Conservation (phyloP, 495 filamentous ascomycete genomes). For the Podospora tetraspora region DNA sequence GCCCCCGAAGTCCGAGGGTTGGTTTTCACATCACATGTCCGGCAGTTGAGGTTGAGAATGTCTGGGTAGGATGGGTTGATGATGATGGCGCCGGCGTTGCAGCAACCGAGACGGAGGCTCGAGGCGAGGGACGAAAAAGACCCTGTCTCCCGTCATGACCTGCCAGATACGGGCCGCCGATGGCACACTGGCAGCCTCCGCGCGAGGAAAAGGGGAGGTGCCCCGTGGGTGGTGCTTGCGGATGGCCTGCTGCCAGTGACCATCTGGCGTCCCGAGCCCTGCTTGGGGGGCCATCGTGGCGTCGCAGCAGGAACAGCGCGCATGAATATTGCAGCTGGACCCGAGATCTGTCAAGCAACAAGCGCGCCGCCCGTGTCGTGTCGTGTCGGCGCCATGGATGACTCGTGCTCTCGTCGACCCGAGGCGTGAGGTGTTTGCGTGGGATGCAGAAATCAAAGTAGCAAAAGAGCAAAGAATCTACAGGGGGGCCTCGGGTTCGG, state of each 20-base stretch:
- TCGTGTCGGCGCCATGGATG: no score
- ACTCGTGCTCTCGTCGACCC: neutral
- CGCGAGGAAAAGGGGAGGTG: constrained; percentile 1
- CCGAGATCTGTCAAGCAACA: neutral
- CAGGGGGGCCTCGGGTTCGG: neutral
- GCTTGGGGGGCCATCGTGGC: neutral
- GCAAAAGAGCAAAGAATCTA: neutral
- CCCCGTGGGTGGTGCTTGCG: neutral
- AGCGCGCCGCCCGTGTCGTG: no score
- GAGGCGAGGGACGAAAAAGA: neutral
- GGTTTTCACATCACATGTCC: neutral
- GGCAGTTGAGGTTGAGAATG: neutral
- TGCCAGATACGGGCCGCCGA: constrained; percentile 9
- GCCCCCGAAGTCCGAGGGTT: constrained; percentile 10
- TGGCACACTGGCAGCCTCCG: neutral
- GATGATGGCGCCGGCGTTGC: neutral
- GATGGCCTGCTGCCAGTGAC: neutral
- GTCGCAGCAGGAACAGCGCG: neutral
- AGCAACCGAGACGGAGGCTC: neutral
- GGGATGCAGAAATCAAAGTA: neutral
- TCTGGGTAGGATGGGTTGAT: no score
- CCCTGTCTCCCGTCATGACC: neutral
- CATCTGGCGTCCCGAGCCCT: neutral
- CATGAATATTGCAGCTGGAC: neutral
- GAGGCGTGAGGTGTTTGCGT: neutral